These are phyloP conservation scores for Isabelozyma rhagii DNA, from an alignment of 805 yeast species.

Conservation along the genomic window DNA sequence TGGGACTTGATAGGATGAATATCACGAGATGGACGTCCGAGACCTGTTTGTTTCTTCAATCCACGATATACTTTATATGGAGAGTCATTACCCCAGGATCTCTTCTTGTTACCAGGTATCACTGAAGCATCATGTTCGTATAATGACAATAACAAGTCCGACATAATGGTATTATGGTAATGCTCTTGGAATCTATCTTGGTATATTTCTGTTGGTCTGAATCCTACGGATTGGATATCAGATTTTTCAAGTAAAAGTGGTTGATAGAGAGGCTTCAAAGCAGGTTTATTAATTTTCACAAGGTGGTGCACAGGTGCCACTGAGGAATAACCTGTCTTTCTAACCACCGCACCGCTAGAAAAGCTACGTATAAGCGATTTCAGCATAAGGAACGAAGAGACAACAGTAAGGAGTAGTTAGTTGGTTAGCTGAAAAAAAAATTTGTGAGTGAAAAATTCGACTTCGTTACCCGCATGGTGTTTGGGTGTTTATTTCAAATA, in stretches of 20 bases:
- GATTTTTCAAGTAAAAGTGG: constrained; percentile 62
- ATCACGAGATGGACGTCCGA: constrained; percentile 70
- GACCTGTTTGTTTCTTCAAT: constrained; percentile 70
- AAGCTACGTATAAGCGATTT: neutral
- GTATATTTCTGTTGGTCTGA: constrained; percentile 66
- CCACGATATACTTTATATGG: constrained; percentile 90
- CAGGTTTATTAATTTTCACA: constrained; percentile 69
- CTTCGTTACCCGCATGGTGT: neutral
- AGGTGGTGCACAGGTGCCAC: constrained; percentile 92
- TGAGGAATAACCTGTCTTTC: constrained; percentile 51
- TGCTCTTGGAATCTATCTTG: constrained; percentile 81
- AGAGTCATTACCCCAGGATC: constrained; percentile 83
- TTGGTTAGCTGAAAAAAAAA: neutral
- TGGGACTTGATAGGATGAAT: constrained; percentile 61
- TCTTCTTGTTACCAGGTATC: constrained; percentile 62
- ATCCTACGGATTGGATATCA: constrained; percentile 78
- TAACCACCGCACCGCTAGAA: constrained; percentile 32
- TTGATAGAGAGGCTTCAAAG: constrained; percentile 71
- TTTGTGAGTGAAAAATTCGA: neutral
- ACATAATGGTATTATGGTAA: constrained; percentile 66
- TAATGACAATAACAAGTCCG: constrained; percentile 75
- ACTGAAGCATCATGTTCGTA: constrained; percentile 63
- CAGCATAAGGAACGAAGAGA: too few species aligned
- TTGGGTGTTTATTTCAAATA: neutral
- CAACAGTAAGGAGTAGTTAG: neutral